Percentiles rank a stretch among this genome's conserved stretches.
phyloP scores from a whole-genome alignment of 371 early-diverging fungal genomes.

The Mortierella sp. region DNA sequence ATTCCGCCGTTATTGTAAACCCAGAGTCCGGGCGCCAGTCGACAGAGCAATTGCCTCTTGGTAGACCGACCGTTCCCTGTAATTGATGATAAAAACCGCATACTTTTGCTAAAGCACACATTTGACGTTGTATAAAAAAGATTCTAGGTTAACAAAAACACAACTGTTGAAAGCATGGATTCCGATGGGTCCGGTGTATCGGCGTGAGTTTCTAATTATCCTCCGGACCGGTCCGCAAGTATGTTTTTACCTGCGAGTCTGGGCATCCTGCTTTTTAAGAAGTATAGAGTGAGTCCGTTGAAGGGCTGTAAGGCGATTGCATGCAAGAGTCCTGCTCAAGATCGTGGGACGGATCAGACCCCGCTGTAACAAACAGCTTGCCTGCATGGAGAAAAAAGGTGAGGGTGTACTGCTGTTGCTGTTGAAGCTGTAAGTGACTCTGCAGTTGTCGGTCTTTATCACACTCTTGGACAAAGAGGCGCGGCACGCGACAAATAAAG shows the following conservation, averaged over 20 bases:
- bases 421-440: not conserved
- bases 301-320: slow-evolving; percentile 13
- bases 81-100: slow-evolving; percentile 36
- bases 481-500: not conserved
- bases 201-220: not conserved
- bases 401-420: not conserved
- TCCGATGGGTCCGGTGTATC: not conserved
- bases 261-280: slow-evolving; percentile 12
- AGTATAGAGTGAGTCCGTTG: slow-evolving; percentile 34
- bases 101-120: not conserved
- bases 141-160: not conserved
- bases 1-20: slow-evolving; percentile 53
- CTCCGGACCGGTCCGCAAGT: not conserved
- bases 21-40: slow-evolving; percentile 55
- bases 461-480: not conserved
- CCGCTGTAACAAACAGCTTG: slow-evolving; percentile 37
- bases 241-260: slow-evolving; percentile 23
- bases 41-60: slow-evolving; percentile 44
- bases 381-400: slow-evolving; percentile 33
- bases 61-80: slow-evolving; percentile 28
- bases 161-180: not conserved
- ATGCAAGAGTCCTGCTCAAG: slow-evolving; percentile 21
- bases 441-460: not conserved
- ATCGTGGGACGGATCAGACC: slow-evolving; percentile 33
- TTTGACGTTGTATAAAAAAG: not conserved